Evolutionary conservation across 2,329 filamentous ascomycete species (phyloP), one percentile per base, ranked within the genome.

Genomic region (Hymenoscyphus scutula): DNA sequence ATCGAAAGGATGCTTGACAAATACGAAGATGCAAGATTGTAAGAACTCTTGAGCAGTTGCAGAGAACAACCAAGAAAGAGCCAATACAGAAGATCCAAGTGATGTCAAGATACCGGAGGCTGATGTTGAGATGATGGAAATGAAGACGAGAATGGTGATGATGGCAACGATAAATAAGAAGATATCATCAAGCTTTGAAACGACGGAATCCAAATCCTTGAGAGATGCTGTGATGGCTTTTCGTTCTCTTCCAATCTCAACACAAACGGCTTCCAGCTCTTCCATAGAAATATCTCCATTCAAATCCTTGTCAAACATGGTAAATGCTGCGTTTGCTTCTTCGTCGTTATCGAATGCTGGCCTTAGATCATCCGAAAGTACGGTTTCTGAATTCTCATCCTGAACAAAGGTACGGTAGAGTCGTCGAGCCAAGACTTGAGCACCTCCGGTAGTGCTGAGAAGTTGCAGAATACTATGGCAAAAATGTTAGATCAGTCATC

Each of bases 201-300:
- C 92, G 17, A 98, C 94, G 0, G 91, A 96, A 76, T 98, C 94
- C 13, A 98, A 80, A 77, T 98, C 94, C 77, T 97, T 97, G 63
- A 98, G 81, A 0, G 93, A 97, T 0, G 93, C 94, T 0, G 92
- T 94, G 69, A 98, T 97, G 7, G 92, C 92, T 76, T 97, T 98
- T 73, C 94, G 90, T 78, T 98, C 94, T 17, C 94, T 86, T 38
- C 94, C 92, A 67, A 97, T 95, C 73, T 98, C 94, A 58, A 96
- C 93, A 76, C 92, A 96, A 27, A 96, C 92, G 25, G 91, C 87
- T 75, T 97, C 93, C 25, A 98, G 84, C 74, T 97, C 94, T 71
- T 97, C 92, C 85, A 97, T 92, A 0, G 91, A 96, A 57, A 97
- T 96, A 72, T 98, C 94, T 3, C 93, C 94, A 67, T 98, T 98